Evolutionary conservation across 495 filamentous ascomycete genomes (phyloP), one percentile per base, ranked within the genome.

Genomic region (Aspergillus egyptiacus): DNA sequence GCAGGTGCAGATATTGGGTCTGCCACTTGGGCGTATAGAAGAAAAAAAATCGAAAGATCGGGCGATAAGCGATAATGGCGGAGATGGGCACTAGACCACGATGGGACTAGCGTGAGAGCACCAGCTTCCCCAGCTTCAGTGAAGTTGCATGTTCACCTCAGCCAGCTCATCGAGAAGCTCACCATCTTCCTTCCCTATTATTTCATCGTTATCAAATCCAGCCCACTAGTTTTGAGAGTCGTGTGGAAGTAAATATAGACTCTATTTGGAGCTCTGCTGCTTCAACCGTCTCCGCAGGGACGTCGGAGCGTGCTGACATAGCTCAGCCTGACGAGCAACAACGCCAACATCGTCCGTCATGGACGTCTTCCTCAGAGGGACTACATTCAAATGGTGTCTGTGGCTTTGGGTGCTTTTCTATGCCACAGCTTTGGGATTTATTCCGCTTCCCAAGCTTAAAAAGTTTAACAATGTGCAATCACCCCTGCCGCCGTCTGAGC

Each of bases 1-100:
- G 24, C 6, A 30, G 15, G 22, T 8, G 31, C n/a, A 30, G 4
- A n/a, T 14, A 15, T 39, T 6, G 34, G 19, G 22, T 2, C 37
- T 33, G 10, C 11, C 6, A n/a, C 28, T 41, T 34, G 28, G 17
- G 23, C 24, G 17, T 46, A 53, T 46, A 39, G 20, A 45, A 40
- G 44, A 44, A 50, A 52, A 54, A 54, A 60, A 33, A 33, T 22
- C 11, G 23, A 41, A 33, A 41, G 48, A 48, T 44, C 24, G 36
- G 37, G 37, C 51, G 57, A 59, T 59, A 59, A 56, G 58, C 54
- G 54, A 60, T 60, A 57, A 23, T 6, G 13, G 13, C 46, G 10
- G n/a, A n/a, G n/a, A n/a, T n/a, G n/a, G n/a, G 22, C 24, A 14
- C 54, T 51, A 57, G 22, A 20, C 52, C 48, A 11, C 0, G 20